Conservation (phyloP, 345 rosid species). For the Eucalyptus pumila region DNA sequence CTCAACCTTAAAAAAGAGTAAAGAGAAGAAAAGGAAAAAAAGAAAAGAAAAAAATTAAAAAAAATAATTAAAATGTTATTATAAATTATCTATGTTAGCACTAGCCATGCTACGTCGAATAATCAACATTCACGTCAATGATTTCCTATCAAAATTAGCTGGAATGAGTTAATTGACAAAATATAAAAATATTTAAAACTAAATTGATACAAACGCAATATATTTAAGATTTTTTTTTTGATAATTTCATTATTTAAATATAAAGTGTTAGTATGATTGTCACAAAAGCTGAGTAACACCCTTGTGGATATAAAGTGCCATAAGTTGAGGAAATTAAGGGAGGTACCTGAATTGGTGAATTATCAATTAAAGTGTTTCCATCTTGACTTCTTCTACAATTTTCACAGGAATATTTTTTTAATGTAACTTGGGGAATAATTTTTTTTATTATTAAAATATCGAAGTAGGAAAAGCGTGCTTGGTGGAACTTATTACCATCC, state of each 20-base stretch:
- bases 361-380: not conserved
- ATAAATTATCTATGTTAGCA: too few species aligned
- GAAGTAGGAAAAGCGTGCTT: not conserved
- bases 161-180: too few species aligned
- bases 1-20: too few species aligned
- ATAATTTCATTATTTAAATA: too few species aligned
- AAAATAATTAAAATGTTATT: too few species aligned
- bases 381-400: not conserved
- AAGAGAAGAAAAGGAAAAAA: too few species aligned
- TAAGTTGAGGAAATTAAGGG: not conserved
- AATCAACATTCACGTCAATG: fast-evolving
- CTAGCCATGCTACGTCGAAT: fast-evolving
- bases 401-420: not conserved
- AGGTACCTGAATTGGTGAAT: not conserved
- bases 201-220: too few species aligned
- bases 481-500: not conserved
- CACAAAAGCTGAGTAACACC: too few species aligned
- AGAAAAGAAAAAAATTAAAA: fast-evolving
- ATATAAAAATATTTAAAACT: too few species aligned
- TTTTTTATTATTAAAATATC: not conserved
- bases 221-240: too few species aligned
- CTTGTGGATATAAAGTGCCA: not conserved
- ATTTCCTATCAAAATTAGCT: fast-evolving
- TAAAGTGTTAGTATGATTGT: too few species aligned
- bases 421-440: not conserved